Evolutionary conservation across 2,329 filamentous ascomycete genomes (phyloP), one percentile per base, ranked within the genome.

Genomic region (Geosmithia putterillii): DNA sequence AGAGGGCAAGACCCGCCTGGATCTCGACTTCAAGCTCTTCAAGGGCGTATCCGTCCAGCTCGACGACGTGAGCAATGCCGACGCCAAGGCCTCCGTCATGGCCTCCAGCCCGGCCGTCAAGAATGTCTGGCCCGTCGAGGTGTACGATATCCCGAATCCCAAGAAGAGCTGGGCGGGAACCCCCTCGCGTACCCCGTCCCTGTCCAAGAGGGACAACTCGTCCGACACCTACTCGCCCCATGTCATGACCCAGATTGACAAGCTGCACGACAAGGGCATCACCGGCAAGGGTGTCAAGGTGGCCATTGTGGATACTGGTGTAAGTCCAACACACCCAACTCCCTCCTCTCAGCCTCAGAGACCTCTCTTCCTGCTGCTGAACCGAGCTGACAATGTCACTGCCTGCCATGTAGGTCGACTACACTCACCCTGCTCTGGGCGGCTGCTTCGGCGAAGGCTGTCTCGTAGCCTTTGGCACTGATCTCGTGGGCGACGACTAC

Each of bases 361-460:
- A 9, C n/a, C 28, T 9, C 9, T 19, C n/a, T n/a, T n/a, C n/a
- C 20, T 28, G 8, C 41, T 21, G 21, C 7, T 12, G 34, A 9
- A 22, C 19, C n/a, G n/a, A n/a, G n/a, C n/a, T n/a, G n/a, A n/a
- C n/a, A n/a, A n/a, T n/a, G n/a, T n/a, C 2, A 17, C 38, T 44
- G 12, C 40, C 38, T 21, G 20, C 21, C 12, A 10, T 1, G 2
- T 38, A 72, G 69, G 61, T 79, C 40, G 79, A 83, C 53, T 82
- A 81, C 52, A 67, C 61, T 1, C 78, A 83, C 51, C 73, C 76
- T 2, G 74, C 75, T 22, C 68, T 83, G 1, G 79, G 79, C 15
- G 76, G 76, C 40, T 78, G 78, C 52, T 81, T 81, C 52, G 79
- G 79, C 2, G 52, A 64, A 1, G 74, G 68, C 12, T 81, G 71